These are phyloP conservation scores for Fusarium papillatum DNA, from an alignment of 2,329 filamentous ascomycete genomes.

Conservation along the genomic window DNA sequence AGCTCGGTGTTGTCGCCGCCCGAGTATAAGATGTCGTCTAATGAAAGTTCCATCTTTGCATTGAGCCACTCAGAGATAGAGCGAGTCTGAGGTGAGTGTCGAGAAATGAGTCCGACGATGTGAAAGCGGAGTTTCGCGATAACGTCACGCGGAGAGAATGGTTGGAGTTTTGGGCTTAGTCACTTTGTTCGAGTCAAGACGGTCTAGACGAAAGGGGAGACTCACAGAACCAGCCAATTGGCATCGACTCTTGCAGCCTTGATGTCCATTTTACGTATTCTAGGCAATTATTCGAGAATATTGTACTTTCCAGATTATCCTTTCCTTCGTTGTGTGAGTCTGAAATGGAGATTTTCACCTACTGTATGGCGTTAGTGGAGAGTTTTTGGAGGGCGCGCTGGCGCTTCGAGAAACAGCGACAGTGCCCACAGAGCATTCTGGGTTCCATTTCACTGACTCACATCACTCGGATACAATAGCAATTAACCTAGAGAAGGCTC, in stretches of 20 bases:
- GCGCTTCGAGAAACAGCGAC: not conserved
- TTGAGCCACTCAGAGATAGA: not conserved
- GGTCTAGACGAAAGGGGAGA: not conserved
- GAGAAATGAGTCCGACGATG: not conserved
- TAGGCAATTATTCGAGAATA: not conserved
- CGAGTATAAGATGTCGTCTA: constrained; percentile 42
- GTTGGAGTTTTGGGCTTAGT: constrained; percentile 29
- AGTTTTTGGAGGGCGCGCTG: constrained; percentile 12
- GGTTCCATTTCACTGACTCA: too few species aligned
- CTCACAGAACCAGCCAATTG: not conserved
- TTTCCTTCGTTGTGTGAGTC: not conserved
- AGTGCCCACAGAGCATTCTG: not conserved
- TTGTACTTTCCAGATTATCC: not conserved
- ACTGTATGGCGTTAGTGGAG: not conserved
- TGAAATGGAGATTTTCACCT: not conserved
- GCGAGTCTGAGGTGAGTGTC: not conserved
- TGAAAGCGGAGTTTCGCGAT: constrained; percentile 27
- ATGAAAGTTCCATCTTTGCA: constrained; percentile 34
- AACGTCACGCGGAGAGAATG: constrained; percentile 19
- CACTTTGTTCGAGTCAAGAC: constrained; percentile 2
- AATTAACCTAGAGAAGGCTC: too few species aligned
- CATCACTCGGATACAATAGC: too few species aligned
- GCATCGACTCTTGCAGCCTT: not conserved
- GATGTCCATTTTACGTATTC: not conserved
- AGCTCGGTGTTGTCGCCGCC: constrained; percentile 26